phyloP scores from a whole-genome alignment of 352 stramenopile genomes.

The Albugo candida region DNA sequence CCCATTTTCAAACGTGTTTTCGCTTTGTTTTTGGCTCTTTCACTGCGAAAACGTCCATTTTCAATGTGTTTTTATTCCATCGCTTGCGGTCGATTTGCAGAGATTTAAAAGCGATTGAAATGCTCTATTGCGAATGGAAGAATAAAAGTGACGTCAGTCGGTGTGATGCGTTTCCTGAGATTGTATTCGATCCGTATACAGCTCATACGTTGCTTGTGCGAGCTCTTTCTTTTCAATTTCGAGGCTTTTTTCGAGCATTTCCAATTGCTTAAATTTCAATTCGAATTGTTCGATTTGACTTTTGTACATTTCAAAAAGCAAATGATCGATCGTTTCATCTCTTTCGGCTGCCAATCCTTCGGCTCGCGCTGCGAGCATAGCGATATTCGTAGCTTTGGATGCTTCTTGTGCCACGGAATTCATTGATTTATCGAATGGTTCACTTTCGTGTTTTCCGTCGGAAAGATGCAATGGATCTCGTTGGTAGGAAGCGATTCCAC shows the following conservation, averaged over 20 bases:
- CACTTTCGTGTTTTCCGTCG: background rate
- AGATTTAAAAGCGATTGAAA: no score
- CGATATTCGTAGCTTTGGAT: conserved; percentile 30
- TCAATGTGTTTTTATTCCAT: no score
- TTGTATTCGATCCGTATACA: conserved; percentile 52
- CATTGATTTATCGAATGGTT: conserved; percentile 17
- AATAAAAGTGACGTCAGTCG: background rate
- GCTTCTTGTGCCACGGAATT: conserved; percentile 45
- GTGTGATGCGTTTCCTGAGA: conserved; percentile 31
- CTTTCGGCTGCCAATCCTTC: conserved; percentile 23
- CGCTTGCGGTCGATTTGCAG: no score
- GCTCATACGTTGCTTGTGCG: conserved; percentile 32
- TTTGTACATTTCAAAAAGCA: conserved; percentile 37
- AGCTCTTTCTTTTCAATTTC: conserved; percentile 35
- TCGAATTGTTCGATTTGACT: conserved; percentile 61
- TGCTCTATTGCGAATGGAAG: no score
- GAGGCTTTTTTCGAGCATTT: conserved; percentile 30
- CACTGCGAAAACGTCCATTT: no score
- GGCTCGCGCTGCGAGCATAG: conserved; percentile 28
- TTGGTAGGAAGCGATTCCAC: conserved; percentile 17
- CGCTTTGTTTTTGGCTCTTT: no score
- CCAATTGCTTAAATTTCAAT: conserved; percentile 54
- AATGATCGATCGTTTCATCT: conserved; percentile 20
- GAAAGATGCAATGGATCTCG: conserved; percentile 1
- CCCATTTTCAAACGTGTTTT: no score